A percentile compares a stretch with the other conserved stretches of the same genome.
Conservation (phyloP, 139 green algal species). For the Chlorella ohadii region DNA sequence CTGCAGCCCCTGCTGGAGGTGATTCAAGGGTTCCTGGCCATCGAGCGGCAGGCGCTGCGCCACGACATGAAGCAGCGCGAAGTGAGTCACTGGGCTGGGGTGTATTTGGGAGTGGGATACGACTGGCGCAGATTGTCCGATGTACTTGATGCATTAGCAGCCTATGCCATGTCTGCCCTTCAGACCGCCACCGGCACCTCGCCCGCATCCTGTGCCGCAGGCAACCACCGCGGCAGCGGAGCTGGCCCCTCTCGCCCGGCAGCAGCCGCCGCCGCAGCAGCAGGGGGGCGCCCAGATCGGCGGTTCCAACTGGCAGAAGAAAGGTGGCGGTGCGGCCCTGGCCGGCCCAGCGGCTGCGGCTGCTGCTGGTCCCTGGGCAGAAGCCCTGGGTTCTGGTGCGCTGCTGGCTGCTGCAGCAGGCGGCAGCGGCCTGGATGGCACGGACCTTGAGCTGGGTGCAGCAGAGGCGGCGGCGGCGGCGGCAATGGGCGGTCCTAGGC, state of each 20-base stretch:
- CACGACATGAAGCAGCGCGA: conserved; percentile 5
- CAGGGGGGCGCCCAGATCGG: too few relatives aligned
- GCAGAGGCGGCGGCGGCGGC: conserved; percentile 33
- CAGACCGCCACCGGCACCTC: too few relatives aligned
- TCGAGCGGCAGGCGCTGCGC: conserved; percentile 5
- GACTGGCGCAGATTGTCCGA: too few relatives aligned
- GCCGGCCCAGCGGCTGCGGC: not conserved
- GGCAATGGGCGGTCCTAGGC: conserved; percentile 11
- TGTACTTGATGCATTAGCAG: too few relatives aligned
- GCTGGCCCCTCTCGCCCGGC: not conserved
- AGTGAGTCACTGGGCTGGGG: not conserved
- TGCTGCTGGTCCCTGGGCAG: conserved; percentile 21
- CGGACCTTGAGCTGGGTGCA: conserved; percentile 32
- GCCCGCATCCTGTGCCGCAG: not conserved
- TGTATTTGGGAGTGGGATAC: too few relatives aligned
- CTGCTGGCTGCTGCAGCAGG: not conserved
- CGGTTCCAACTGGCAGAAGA: conserved; percentile 33
- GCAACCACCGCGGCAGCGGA: not conserved
- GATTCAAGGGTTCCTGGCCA: not conserved
- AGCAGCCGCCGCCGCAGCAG: not conserved
- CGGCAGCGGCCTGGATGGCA: not conserved
- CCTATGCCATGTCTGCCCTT: too few relatives aligned
- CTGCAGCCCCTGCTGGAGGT: conserved; percentile 18
- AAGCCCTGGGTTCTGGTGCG: not conserved
- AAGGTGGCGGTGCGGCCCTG: not conserved